Conservation (phyloP, 768 basidiomycete genomes). For the Harrya chromipes region DNA sequence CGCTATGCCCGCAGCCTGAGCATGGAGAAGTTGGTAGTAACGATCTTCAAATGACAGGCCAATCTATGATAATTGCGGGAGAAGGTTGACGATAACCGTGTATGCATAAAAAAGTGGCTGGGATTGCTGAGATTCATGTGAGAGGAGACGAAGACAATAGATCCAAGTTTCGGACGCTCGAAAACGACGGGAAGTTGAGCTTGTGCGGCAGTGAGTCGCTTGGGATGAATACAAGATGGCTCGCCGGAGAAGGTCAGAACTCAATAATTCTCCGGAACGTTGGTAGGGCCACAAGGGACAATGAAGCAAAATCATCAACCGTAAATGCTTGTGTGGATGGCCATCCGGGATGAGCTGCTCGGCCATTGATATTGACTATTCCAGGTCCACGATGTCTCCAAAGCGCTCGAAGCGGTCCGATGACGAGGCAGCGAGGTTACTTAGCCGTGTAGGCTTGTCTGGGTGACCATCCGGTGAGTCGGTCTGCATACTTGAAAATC, state of each 20-base stretch:
- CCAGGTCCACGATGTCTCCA: too few relatives aligned
- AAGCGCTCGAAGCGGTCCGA: neutral
- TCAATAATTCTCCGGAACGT: neutral
- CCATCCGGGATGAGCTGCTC: constrained; percentile 1
- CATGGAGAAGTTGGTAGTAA: neutral
- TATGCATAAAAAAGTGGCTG: neutral
- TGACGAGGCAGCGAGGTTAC: neutral
- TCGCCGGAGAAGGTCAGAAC: too few relatives aligned
- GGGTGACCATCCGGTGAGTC: neutral
- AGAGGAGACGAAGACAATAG: neutral
- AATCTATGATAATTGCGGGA: neutral
- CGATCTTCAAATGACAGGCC: neutral
- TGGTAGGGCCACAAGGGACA: neutral
- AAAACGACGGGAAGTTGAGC: neutral
- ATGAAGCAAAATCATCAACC: too few relatives aligned
- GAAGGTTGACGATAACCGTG: neutral
- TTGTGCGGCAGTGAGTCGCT: neutral
- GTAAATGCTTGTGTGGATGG: neutral
- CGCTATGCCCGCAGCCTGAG: neutral
- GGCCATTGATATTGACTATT: neutral
- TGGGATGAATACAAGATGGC: neutral
- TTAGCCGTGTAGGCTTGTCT: too few relatives aligned
- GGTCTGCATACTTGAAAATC: neutral
- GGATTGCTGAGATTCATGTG: neutral
- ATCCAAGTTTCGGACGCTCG: neutral